Base-by-base conservation (phyloP, 352 stramenopile species). In the Aphanomyces astaci region DNA sequence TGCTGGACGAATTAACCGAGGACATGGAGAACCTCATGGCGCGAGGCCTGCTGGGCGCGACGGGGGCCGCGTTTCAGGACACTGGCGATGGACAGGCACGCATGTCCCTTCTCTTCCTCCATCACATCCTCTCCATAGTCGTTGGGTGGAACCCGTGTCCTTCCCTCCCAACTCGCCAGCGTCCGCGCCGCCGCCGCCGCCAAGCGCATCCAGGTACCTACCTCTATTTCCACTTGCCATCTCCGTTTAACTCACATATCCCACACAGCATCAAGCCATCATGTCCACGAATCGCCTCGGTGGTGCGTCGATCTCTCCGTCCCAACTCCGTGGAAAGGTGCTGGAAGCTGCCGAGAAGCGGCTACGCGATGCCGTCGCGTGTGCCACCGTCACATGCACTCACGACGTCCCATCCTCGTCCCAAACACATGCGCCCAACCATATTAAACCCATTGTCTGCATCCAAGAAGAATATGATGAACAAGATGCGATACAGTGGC, bases 21-120 rank as follows among this genome's bases (percentile, higher is more conserved):
- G 80, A 89, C 72, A 81, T 85, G 68, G 81, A 89, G 69, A 64
- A 70, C 60, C 65, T 89, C 4, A 83, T 89, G 73, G 39, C 85
- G 68, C 74, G 72, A 49, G 77, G 76, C 0, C 64, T 89, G 10
- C 30, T 78, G 9, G 80, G 81, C 7, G 52, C 71, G 27, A 78
- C 81, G 68, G 80, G 73, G n/a, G 75, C 70, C 5, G 75, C 64
- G 3, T 89, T 88, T 56, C 63, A 72, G 27, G 73, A 73, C 45
- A 74, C 80, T 36, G 80, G 81, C 33, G 46, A 54, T 24, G 81
- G 81, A 17, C 71, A 80, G 22, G 73, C 83, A 74, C 40, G 54
- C 63, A 30, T 19, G 40, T 62, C 2, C n/a, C 28, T 30, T 39
- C 19, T 51, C 49, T 52, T 28, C 36, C 48, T 57, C 19, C 71